Evolutionary conservation across 108 stramenopile species (phyloP), one percentile per base, ranked within the genome.

Genomic region (Schizochytrium sp.): DNA sequence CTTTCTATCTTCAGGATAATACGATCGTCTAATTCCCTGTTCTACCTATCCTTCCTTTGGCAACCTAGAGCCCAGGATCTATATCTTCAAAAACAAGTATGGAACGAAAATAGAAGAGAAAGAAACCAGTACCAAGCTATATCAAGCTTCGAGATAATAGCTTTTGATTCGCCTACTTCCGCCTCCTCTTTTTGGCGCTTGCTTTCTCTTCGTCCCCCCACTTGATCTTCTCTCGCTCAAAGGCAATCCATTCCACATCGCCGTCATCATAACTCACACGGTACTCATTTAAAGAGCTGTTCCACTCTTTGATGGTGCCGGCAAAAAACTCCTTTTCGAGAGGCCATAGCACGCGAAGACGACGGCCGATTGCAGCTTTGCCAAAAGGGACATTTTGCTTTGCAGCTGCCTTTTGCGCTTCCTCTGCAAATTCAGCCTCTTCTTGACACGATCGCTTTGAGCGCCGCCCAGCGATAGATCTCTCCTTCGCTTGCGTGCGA

Each of bases 221-320:
- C 49, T 55, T 83, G 8, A 83, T 83, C 76, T 83, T 83, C 40
- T 83, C 76, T 40, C 55, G 49, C 15, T 10, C 76, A 50, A 83
- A 83, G 28, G 47, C 53, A 28, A 83, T 10, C 76, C 76, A 83
- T 2, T 83, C 76, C 8, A 83, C 76, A 3, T 83, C 76, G 76
- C 76, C 76, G 47, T 83, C 76, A 50, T 83, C 76, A 42, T 83
- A 83, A 53, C 76, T 83, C 15, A 83, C 76, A 5, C 47, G 47
- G 28, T 83, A 83, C 28, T 83, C 76, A 83, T 83, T 83, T 13
- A 83, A 40, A 0, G 76, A 83, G 13, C 3, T 53, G 55, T 83
- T 83, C 38, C 38, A 83, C 53, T 83, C 76, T 53, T 83, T 83
- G 50, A 83, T 2, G 50, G 53, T 55, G 10, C 76, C 76, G 28